Evolutionary conservation across 1,284 basidiomycete genomes (phyloP).

Genomic region (Rhodofomes roseus): DNA sequence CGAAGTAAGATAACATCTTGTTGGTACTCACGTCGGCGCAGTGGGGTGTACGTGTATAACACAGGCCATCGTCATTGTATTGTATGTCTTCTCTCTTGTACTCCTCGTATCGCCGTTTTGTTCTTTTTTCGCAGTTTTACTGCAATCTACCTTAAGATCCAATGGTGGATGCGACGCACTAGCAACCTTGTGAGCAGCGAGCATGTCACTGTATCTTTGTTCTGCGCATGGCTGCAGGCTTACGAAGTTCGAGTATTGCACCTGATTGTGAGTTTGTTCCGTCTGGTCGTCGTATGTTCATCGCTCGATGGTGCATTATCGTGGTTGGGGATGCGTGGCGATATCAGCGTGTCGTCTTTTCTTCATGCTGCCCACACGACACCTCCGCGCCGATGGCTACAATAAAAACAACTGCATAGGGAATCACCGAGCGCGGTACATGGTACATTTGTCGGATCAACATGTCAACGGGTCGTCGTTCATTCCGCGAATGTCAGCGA

Average conservation of each 20-base stretch:
- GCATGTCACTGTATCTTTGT: too few species aligned
- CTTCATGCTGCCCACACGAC: too few species aligned
- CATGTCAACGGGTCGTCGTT: background rate
- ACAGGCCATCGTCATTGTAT: background rate
- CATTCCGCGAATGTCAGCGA: background rate
- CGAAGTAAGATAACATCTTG: conserved; percentile 38
- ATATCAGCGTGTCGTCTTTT: too few species aligned
- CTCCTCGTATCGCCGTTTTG: background rate
- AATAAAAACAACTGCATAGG: too few species aligned
- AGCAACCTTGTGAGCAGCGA: too few species aligned
- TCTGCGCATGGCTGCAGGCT: too few species aligned
- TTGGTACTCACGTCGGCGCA: background rate
- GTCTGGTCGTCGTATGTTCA: too few species aligned
- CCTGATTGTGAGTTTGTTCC: too few species aligned
- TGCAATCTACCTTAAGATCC: background rate
- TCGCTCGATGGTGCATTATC: too few species aligned
- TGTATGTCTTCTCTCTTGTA: background rate
- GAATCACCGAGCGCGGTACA: background rate
- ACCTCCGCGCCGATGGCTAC: too few species aligned
- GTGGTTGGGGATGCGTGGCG: too few species aligned
- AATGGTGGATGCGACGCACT: background rate
- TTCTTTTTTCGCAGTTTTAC: background rate
- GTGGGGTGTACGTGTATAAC: background rate
- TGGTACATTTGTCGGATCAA: background rate
- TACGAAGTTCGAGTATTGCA: too few species aligned